phyloP scores from a whole-genome alignment of 2,329 filamentous ascomycete genomes.

The Colletotrichum spinosum region DNA sequence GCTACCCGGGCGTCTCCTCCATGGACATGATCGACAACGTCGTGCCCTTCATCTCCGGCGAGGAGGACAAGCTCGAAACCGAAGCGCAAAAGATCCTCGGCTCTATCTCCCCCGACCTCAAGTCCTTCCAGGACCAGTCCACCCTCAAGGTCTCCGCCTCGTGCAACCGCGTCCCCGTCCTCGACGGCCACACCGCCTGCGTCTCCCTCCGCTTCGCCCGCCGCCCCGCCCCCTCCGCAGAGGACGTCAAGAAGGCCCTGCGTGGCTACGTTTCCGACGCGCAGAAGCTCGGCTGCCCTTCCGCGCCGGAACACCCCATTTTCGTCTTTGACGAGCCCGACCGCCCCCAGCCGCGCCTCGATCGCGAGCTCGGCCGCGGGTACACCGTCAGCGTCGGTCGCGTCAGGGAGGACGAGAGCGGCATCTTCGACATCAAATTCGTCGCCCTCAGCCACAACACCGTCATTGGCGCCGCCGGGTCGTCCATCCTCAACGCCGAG shows the following conservation, averaged over 20 bases:
- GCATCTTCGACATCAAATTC: constrained; percentile 95
- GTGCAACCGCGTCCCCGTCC: constrained; percentile 93
- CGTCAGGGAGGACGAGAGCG: constrained; percentile 85
- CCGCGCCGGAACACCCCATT: constrained; percentile 85
- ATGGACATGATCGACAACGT: constrained; percentile 99
- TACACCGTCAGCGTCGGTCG: constrained; percentile 94
- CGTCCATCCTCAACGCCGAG: constrained; percentile 94
- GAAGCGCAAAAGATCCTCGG: constrained; percentile 97
- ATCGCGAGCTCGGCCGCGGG: constrained; percentile 85
- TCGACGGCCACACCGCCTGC: constrained; percentile 96
- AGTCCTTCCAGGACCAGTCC: constrained; percentile 80
- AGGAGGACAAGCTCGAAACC: constrained; percentile 96
- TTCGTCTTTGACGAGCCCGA: constrained; percentile 90
- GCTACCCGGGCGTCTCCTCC: constrained; percentile 88
- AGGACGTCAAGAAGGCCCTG: constrained; percentile 83
- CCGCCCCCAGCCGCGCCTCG: constrained; percentile 89
- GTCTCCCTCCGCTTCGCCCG: constrained; percentile 86
- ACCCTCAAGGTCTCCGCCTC: constrained; percentile 83
- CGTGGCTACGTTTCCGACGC: constrained; percentile 85
- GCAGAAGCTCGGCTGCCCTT: constrained; percentile 85
- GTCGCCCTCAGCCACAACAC: constrained; percentile 90
- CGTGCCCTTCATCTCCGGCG: constrained; percentile 90
- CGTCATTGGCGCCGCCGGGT: constrained; percentile 95
- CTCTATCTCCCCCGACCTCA: constrained; percentile 74
- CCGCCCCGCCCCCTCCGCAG: constrained; percentile 78